Conservation (phyloP, 192 early-diverging fungal species). For the Backusella circina region DNA sequence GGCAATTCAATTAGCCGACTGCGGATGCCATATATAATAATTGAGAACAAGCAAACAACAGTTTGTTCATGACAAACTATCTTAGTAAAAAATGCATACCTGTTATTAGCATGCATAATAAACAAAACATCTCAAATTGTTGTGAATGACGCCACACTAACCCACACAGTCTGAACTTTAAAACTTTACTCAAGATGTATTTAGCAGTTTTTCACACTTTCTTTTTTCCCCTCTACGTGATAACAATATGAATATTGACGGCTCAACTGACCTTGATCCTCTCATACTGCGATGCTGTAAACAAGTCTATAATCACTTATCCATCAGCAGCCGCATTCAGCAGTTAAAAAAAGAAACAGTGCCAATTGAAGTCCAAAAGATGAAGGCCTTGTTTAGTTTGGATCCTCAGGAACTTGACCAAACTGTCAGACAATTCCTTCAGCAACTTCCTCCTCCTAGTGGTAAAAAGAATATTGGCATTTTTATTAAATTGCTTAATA, state of each 20-base stretch:
- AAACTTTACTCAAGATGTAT: background rate
- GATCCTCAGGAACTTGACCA: background rate
- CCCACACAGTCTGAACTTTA: no score
- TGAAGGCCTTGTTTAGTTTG: background rate
- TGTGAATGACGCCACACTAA: background rate
- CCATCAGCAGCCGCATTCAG: background rate
- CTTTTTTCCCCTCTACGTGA: no score
- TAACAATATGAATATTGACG: background rate
- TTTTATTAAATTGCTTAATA: background rate
- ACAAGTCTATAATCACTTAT: background rate
- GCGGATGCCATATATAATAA: background rate
- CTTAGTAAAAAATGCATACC: no score
- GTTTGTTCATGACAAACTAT: no score
- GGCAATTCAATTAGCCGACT: background rate
- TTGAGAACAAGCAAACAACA: background rate
- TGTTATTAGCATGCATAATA: background rate
- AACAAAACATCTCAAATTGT: background rate
- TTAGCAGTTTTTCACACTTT: no score
- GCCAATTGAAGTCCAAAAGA: constrained; percentile 6
- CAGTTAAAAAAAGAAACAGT: background rate
- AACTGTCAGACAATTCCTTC: background rate
- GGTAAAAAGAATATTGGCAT: background rate
- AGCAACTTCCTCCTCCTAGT: background rate
- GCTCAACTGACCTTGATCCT: background rate
- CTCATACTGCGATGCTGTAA: background rate